Percentiles rank a stretch among this genome's conserved stretches.
Conservation (phyloP, 495 filamentous ascomycete species). For the Penicillium diatomitis region DNA sequence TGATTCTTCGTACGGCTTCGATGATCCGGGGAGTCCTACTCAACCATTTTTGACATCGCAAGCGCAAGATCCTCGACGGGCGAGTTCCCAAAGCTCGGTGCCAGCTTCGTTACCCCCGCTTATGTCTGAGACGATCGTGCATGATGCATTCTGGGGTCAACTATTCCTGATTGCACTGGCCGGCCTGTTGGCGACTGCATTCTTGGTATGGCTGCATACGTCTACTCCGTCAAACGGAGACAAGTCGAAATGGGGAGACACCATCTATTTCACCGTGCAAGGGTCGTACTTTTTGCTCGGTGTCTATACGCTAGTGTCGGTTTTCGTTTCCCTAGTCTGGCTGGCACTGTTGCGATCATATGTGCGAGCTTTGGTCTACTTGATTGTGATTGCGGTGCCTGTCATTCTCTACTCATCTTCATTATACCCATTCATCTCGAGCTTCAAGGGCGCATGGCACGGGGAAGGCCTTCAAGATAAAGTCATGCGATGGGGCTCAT, state of each 20-base stretch:
- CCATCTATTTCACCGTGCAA: slow-evolving; percentile 83
- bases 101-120: slow-evolving; percentile 39
- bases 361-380: slow-evolving; percentile 66
- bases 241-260: slow-evolving; percentile 69
- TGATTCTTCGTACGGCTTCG: slow-evolving; percentile 19
- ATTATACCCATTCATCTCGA: slow-evolving; percentile 83
- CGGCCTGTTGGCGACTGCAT: slow-evolving; percentile 73
- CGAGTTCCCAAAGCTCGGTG: slow-evolving; percentile 34
- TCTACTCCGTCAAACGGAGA: slow-evolving; percentile 47
- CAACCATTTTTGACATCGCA: slow-evolving; percentile 26
- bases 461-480: slow-evolving; percentile 72
- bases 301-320: slow-evolving; percentile 80
- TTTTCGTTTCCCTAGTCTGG: slow-evolving; percentile 84
- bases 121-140: slow-evolving; percentile 46
- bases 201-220: slow-evolving; percentile 84
- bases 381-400: slow-evolving; percentile 76
- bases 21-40: slow-evolving; percentile 34
- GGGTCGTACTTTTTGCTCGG: slow-evolving; percentile 82
- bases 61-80: slow-evolving; percentile 29
- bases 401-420: slow-evolving; percentile 78
- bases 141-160: slow-evolving; percentile 89
- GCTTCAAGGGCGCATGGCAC: slow-evolving; percentile 64
- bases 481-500: slow-evolving; percentile 79
- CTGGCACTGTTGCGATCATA: slow-evolving; percentile 79
- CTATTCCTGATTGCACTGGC: slow-evolving; percentile 79